Conservation (phyloP, 2,329 filamentous ascomycete genomes). For the Colletotrichum cereale region DNA sequence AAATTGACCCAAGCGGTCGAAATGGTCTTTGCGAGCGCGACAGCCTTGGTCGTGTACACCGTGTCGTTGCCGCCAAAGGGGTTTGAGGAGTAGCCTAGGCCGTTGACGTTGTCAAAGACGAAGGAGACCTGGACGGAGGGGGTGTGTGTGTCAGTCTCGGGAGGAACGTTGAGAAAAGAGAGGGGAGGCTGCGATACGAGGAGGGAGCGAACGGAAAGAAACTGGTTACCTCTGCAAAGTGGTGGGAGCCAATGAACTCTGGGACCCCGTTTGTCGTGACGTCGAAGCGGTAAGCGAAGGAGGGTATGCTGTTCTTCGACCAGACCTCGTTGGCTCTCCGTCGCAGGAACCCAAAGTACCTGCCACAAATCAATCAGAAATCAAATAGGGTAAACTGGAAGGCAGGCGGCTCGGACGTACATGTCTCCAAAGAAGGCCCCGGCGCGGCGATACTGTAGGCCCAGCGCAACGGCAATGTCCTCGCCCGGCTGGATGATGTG, state of each 20-base stretch:
- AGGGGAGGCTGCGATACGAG: neutral
- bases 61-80: conserved; percentile 48
- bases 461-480: conserved; percentile 42
- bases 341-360: conserved; percentile 45
- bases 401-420: conserved; percentile 6
- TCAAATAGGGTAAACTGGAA: neutral
- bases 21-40: conserved; percentile 46
- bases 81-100: conserved; percentile 48
- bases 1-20: conserved; percentile 50
- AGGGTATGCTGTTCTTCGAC: conserved; percentile 45
- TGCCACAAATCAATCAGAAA: conserved; percentile 28
- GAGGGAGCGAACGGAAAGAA: neutral
- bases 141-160: neutral
- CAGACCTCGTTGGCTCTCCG: conserved; percentile 47
- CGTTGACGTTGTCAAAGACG: conserved; percentile 54
- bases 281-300: conserved; percentile 51
- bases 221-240: conserved; percentile 54
- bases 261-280: conserved; percentile 47
- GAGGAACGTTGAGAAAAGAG: neutral
- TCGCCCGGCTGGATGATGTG: conserved; percentile 47
- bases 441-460: conserved; percentile 49
- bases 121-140: conserved; percentile 50
- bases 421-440: conserved; percentile 46
- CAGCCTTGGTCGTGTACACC: conserved; percentile 44
- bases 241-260: conserved; percentile 44